Evolutionary conservation across 257 asterid species (phyloP).

Genomic region (Asclepias syriaca): DNA sequence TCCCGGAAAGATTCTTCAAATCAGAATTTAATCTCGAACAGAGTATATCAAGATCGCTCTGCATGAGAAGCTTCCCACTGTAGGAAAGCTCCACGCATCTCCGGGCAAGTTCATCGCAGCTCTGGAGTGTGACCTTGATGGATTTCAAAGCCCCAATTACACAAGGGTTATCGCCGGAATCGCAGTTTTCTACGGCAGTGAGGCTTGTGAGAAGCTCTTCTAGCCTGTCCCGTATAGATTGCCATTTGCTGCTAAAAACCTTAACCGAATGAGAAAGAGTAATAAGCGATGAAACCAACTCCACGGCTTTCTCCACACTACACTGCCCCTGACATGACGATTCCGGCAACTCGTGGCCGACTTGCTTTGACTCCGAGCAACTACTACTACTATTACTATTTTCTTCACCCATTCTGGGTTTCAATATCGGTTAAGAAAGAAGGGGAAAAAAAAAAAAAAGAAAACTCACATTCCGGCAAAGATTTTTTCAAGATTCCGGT

Average conservation of each 20-base stretch:
- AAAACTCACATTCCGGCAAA: constrained; percentile 26
- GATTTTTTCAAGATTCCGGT: constrained; percentile 32
- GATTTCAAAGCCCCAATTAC: constrained; percentile 44
- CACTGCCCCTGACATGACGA: constrained; percentile 23
- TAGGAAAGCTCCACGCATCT: constrained; percentile 53
- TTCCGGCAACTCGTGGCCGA: neutral
- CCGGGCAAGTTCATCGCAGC: constrained; percentile 44
- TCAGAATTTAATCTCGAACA: constrained; percentile 50
- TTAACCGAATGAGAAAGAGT: constrained; percentile 60
- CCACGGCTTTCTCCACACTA: constrained; percentile 33
- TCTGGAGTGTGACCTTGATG: constrained; percentile 39
- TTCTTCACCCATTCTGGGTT: constrained; percentile 44
- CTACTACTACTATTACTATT: neutral
- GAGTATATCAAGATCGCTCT: constrained; percentile 73
- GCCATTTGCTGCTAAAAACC: constrained; percentile 70
- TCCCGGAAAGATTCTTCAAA: constrained; percentile 41
- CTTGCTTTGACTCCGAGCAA: constrained; percentile 2
- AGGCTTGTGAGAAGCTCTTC: constrained; percentile 69
- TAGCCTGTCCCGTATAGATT: constrained; percentile 46
- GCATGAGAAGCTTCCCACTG: constrained; percentile 82
- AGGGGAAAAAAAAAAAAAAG: neutral
- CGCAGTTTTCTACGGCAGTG: constrained; percentile 59
- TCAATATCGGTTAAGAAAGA: constrained; percentile 9
- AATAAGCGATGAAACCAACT: constrained; percentile 50
- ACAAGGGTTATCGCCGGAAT: constrained; percentile 40